Base-by-base conservation (phyloP, 306 rosid genomes). In the Begonia fuchsioides region DNA sequence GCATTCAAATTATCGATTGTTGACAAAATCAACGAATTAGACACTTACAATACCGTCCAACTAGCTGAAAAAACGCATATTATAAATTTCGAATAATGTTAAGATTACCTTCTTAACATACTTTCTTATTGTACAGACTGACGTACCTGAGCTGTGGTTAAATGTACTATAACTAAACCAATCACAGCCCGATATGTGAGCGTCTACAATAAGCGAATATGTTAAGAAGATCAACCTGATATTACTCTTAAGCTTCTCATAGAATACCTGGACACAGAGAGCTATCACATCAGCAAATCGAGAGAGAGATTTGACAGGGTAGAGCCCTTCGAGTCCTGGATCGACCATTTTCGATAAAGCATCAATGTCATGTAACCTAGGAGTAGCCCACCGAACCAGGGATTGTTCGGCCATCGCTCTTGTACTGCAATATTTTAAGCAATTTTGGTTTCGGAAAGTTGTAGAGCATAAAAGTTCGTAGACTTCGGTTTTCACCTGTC, bases 201-300 rank as follows among this genome's bases (percentile, higher is more conserved):
- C n/a, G n/a, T n/a, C n/a, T n/a, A n/a, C n/a, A n/a, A n/a, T n/a
- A n/a, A n/a, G n/a, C n/a, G n/a, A n/a, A n/a, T n/a, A n/a, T n/a
- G n/a, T n/a, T n/a, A n/a, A n/a, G n/a, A n/a, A n/a, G n/a, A n/a
- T n/a, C n/a, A n/a, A n/a, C n/a, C n/a, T n/a, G n/a, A n/a, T n/a
- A n/a, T n/a, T n/a, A n/a, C n/a, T n/a, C n/a, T 26, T 26, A 26
- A 8, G 32, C 32, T 26, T 3, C 32, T 26, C 32, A 3, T 26
- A 26, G 14, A 17, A 47, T 56, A 49, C 98, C 95, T 90, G 98
- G 68, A 90, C 86, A 54, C 98, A 90, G 0, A 90, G 95, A 12
- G 98, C 98, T 57, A 90, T 68, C 43, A 81, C 94, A 63, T 90
- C 98, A 14, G 98, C 98, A 61, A 90, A 85, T 53, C 98, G 87